phyloP scores from a whole-genome alignment of 2,329 filamentous ascomycete species.

The Graphilbum sp. region DNA sequence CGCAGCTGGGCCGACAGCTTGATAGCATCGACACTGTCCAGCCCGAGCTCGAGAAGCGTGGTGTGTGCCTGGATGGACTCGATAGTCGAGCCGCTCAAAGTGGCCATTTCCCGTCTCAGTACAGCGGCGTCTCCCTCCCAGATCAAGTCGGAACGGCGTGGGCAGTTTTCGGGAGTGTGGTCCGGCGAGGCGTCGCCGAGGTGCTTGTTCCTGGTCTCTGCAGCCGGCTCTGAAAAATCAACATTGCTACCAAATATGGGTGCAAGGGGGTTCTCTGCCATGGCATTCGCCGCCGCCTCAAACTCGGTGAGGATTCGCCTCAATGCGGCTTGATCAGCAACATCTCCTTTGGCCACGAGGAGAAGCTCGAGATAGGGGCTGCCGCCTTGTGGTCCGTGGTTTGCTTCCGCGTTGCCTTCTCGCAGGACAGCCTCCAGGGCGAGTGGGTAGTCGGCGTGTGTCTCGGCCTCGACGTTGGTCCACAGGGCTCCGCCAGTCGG shows the following conservation, averaged over 20 bases:
- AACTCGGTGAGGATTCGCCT: conserved; percentile 23
- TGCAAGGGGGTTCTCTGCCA: conserved; percentile 9
- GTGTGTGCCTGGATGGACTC: conserved; percentile 37
- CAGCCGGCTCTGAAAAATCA: too few species aligned
- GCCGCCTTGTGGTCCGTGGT: conserved; percentile 9
- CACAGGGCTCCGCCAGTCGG: conserved; percentile 27
- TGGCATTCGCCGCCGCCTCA: conserved; percentile 13
- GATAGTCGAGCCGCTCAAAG: conserved; percentile 36
- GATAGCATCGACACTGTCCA: conserved; percentile 87
- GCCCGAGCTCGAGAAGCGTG: conserved; percentile 64
- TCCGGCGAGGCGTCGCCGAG: too few species aligned
- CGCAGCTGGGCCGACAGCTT: conserved; percentile 62
- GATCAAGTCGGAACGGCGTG: conserved; percentile 22
- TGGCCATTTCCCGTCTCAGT: conserved; percentile 47
- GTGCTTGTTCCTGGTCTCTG: too few species aligned
- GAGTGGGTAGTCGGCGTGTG: conserved; percentile 52
- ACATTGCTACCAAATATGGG: too few species aligned
- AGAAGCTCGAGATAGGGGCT: conserved; percentile 20
- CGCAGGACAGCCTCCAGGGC: conserved; percentile 56
- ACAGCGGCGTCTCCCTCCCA: conserved; percentile 39
- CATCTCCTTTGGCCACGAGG: conserved; percentile 37
- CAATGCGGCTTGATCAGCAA: conserved; percentile 18
- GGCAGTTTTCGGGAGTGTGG: too few species aligned
- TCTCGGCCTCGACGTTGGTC: conserved; percentile 30
- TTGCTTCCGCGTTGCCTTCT: conserved; percentile 12